phyloP scores from a whole-genome alignment of 345 rosid species.

The Citrus australasica region DNA sequence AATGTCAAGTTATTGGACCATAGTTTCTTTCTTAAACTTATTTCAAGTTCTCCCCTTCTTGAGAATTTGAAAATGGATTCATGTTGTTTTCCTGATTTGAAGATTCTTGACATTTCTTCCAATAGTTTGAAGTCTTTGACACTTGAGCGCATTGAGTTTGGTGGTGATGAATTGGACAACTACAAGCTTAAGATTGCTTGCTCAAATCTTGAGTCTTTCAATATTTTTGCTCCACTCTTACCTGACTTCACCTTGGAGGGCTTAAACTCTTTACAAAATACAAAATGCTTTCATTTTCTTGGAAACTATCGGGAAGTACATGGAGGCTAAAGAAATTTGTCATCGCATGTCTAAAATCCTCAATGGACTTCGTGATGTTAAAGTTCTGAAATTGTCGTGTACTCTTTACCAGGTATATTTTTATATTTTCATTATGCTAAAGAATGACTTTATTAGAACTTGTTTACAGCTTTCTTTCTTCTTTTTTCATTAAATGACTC shows the following conservation, averaged over 20 bases:
- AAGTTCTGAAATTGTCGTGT: not conserved
- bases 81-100: not conserved
- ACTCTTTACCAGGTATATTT: not conserved
- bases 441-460: not conserved
- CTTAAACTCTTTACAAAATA: not conserved
- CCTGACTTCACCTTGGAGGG: not conserved
- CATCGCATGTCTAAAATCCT: not conserved
- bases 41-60: not conserved
- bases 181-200: not conserved
- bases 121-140: not conserved
- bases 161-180: not conserved
- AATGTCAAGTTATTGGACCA: not conserved
- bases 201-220: slow-evolving; percentile 3
- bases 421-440: not conserved
- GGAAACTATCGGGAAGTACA: no score
- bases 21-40: not conserved
- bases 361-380: not conserved
- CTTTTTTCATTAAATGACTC: no score
- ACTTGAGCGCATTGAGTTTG: not conserved
- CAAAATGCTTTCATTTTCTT: not conserved
- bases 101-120: not conserved
- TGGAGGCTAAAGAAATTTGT: not conserved
- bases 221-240: not conserved
- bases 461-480: no score
- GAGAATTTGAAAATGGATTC: not conserved